These are phyloP conservation scores for Musa acuminata DNA, from an alignment of 176 grass and related monocot genomes.

Conservation along the genomic window DNA sequence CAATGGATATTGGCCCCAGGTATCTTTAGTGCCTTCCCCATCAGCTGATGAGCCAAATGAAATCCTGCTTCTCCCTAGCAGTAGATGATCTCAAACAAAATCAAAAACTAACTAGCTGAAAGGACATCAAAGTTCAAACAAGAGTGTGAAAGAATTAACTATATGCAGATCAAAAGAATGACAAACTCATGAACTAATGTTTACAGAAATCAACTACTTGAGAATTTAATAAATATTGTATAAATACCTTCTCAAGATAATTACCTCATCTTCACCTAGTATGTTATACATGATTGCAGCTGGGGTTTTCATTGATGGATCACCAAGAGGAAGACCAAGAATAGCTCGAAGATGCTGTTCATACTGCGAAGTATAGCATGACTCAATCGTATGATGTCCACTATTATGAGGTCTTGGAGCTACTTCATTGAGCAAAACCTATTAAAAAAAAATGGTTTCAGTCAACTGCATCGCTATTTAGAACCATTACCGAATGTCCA, in stretches of 20 bases:
- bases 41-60: conserved; percentile 48
- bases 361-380: conserved; percentile 95
- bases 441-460: neutral
- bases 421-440: conserved; percentile 92
- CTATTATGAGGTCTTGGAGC: conserved; percentile 96
- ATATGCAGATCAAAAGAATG: neutral
- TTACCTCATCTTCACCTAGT: conserved; percentile 82
- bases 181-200: neutral
- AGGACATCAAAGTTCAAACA: neutral
- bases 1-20: conserved; percentile 76
- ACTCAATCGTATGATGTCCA: conserved; percentile 92
- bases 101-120: conserved; percentile 12
- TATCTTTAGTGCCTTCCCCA: conserved; percentile 53
- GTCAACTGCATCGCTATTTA: neutral
- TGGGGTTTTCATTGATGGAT: conserved; percentile 74
- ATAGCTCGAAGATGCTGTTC: conserved; percentile 92
- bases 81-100: conserved; percentile 8
- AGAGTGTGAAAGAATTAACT: neutral
- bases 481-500: neutral
- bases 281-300: conserved; percentile 97
- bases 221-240: neutral
- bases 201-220: too few relatives aligned
- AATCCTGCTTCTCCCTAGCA: conserved; percentile 71
- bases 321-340: conserved; percentile 87
- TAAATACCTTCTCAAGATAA: neutral